phyloP scores from a whole-genome alignment of 495 filamentous ascomycete genomes.

The Talaromyces proteolyticus region DNA sequence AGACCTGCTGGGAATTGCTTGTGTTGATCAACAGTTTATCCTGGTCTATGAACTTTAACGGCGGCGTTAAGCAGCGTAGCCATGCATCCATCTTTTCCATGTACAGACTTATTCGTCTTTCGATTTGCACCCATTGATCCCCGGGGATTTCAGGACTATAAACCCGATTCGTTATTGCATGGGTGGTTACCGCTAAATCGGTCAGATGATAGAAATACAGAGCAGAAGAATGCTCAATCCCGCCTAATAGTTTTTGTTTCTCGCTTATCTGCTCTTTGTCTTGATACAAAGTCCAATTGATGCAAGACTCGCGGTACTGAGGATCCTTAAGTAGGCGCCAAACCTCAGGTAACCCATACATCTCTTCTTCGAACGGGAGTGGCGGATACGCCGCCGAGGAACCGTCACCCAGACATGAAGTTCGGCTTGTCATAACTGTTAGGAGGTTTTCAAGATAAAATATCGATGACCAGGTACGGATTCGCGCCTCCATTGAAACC shows the following conservation, averaged over 20 bases:
- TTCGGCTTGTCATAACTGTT: conserved; percentile 52
- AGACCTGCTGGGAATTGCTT: conserved; percentile 21
- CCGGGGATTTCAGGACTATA: conserved; percentile 49
- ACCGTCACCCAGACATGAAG: conserved; percentile 44
- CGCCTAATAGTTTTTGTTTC: conserved; percentile 14
- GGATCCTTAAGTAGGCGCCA: conserved; percentile 16
- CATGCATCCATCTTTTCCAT: conserved; percentile 43
- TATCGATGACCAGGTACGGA: conserved; percentile 59
- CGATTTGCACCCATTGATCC: conserved; percentile 41
- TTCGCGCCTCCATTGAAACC: conserved; percentile 49
- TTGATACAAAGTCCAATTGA: conserved; percentile 26
- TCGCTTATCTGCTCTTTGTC: conserved; percentile 7
- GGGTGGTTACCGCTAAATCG: conserved; percentile 43
- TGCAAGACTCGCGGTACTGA: conserved; percentile 11
- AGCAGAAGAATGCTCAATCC: conserved; percentile 22
- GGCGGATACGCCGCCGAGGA: conserved; percentile 50
- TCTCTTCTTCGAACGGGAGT: conserved; percentile 46
- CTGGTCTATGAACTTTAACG: conserved; percentile 35
- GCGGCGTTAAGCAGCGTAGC: conserved; percentile 38
- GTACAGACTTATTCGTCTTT: conserved; percentile 42
- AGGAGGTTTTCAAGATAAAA: conserved; percentile 51
- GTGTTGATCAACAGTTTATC: conserved; percentile 9
- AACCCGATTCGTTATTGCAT: conserved; percentile 44
- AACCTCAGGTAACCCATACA: conserved; percentile 15
- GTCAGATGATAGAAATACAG: conserved; percentile 40